Conservation (phyloP, 805 yeast genomes). For the Nakazawaea anatomiae region DNA sequence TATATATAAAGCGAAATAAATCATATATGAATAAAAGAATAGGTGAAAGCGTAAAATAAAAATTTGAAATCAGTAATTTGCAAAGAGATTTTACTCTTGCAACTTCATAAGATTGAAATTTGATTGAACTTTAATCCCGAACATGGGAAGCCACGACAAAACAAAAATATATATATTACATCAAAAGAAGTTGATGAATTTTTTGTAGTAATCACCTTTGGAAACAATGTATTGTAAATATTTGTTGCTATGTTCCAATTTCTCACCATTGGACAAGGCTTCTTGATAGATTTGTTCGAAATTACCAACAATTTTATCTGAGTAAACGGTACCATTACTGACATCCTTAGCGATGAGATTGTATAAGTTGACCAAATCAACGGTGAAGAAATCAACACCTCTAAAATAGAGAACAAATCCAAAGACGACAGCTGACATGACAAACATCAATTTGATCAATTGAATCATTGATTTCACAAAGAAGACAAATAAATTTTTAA, state of each 20-base stretch:
- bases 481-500: conserved; percentile 4
- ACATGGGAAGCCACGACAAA: neutral
- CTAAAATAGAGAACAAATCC: conserved; percentile 4
- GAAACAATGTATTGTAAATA: conserved; percentile 4
- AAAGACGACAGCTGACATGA: neutral
- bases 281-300: conserved; percentile 5
- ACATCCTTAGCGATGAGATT: conserved; percentile 3
- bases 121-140: no score
- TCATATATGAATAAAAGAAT: no score
- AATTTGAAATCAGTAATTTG: no score
- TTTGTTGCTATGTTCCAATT: conserved; percentile 3
- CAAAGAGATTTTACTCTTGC: no score
- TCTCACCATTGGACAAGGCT: conserved; percentile 1
- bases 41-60: no score
- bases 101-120: no score
- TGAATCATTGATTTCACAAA: conserved; percentile 1
- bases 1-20: no score
- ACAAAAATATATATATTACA: neutral
- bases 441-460: conserved; percentile 5
- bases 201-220: conserved; percentile 3
- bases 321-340: conserved; percentile 1
- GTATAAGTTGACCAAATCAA: conserved; percentile 8
- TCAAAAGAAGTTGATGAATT: neutral
- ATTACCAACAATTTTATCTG: conserved; percentile 2
- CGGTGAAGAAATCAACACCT: conserved; percentile 7